A percentile compares a stretch with the other conserved stretches of the same genome.
Conservation (phyloP, 129 eudicot genomes). For the Flaveria sonorensis region DNA sequence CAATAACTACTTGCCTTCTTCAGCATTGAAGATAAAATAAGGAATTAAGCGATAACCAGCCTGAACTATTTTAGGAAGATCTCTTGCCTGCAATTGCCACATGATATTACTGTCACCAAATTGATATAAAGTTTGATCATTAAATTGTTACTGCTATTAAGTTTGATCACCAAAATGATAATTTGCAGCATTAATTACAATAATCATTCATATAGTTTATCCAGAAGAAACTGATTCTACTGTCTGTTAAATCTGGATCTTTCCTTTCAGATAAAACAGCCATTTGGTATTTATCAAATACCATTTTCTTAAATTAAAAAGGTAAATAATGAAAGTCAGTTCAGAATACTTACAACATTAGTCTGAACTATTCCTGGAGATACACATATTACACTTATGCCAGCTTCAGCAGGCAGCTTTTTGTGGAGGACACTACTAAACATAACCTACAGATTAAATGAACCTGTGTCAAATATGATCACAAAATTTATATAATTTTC, state of each 20-base stretch:
- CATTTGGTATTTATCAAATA: neutral
- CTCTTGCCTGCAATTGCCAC: conserved; percentile 78
- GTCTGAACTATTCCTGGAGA: conserved; percentile 98
- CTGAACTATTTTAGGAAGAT: conserved; percentile 79
- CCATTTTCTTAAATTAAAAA: neutral
- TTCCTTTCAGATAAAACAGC: neutral
- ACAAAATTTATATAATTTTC: neutral
- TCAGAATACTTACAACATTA: conserved; percentile 68
- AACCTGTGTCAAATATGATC: neutral
- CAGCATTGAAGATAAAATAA: conserved; percentile 81
- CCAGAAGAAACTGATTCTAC: neutral
- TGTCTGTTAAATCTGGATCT: conserved; percentile 8
- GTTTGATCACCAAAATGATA: conserved; percentile 18
- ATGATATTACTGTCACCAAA: neutral
- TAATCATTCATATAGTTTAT: conserved; percentile 13
- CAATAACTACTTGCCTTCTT: conserved; percentile 62
- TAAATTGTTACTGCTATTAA: neutral
- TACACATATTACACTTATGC: conserved; percentile 79
- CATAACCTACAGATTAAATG: conserved; percentile 66
- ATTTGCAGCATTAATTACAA: neutral
- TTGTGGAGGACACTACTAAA: conserved; percentile 90
- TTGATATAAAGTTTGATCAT: neutral
- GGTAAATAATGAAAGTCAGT: conserved; percentile 7
- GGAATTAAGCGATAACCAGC: conserved; percentile 74
- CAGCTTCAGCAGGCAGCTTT: conserved; percentile 87